phyloP scores from a whole-genome alignment of 257 asterid species.

The Pogostemon cablin region DNA sequence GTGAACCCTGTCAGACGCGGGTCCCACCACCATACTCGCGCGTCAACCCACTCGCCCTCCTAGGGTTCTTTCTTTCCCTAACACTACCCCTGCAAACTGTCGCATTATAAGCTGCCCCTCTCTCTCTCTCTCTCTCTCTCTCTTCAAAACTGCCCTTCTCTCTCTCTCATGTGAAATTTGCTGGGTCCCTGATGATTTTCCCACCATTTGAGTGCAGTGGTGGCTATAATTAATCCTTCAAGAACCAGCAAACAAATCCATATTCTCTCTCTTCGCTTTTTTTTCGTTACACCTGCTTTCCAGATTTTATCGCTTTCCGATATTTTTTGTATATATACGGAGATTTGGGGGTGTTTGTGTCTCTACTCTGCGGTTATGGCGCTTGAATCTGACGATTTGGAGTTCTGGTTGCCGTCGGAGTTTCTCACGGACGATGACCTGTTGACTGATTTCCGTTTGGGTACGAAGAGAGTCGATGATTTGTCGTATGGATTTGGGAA shows the following conservation, averaged over 20 bases:
- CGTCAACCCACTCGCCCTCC: slow-evolving; percentile 25
- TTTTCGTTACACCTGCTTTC: slow-evolving; percentile 5
- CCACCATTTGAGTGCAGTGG: slow-evolving; percentile 26
- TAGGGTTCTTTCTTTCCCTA: slow-evolving; percentile 5
- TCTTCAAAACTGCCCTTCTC: background rate
- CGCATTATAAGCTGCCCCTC: slow-evolving; percentile 28
- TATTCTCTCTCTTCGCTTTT: slow-evolving; percentile 3
- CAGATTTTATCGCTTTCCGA: background rate
- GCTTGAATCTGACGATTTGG: slow-evolving; percentile 41
- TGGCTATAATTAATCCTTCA: slow-evolving; percentile 44
- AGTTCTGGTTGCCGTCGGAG: slow-evolving; percentile 51
- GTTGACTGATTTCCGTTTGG: slow-evolving; percentile 33
- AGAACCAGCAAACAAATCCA: slow-evolving; percentile 36
- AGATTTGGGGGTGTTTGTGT: background rate
- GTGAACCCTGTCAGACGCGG: slow-evolving; percentile 42
- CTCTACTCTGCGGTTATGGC: slow-evolving; percentile 32
- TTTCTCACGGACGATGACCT: slow-evolving; percentile 53
- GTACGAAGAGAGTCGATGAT: slow-evolving; percentile 17
- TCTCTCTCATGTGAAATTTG: slow-evolving; percentile 1
- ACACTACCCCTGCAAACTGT: slow-evolving; percentile 15
- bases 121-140: slow-evolving; percentile 15
- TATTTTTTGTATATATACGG: background rate
- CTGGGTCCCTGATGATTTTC: slow-evolving; percentile 34
- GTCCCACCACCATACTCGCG: slow-evolving; percentile 31
- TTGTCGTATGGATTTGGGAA: slow-evolving; percentile 28